A percentile compares a stretch with the other conserved stretches of the same genome.
Evolutionary conservation across 305 asterid genomes (phyloP).

Genomic region (Rubia balearica): DNA sequence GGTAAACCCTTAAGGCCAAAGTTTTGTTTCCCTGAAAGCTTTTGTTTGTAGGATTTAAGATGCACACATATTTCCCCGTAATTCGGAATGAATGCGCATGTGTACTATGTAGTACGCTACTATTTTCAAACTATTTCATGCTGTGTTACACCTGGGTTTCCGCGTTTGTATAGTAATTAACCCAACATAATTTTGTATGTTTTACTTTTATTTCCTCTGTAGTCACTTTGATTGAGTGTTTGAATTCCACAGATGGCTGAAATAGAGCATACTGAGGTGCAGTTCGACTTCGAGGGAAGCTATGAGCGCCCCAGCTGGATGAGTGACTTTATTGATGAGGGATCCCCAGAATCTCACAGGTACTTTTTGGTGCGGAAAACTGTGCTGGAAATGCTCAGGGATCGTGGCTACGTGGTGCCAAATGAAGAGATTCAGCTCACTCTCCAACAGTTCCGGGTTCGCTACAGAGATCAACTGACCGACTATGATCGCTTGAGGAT

Average conservation of each 20-base stretch:
- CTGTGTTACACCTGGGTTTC: neutral
- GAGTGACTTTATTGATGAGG: slow-evolving; percentile 41
- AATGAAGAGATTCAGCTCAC: slow-evolving; percentile 49
- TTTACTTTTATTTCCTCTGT: neutral
- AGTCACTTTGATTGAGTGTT: neutral
- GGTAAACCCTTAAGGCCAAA: no score
- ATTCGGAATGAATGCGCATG: neutral
- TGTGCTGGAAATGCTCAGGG: slow-evolving; percentile 80
- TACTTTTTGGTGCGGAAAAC: slow-evolving; percentile 78
- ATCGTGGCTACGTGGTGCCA: slow-evolving; percentile 84
- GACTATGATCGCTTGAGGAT: slow-evolving; percentile 40
- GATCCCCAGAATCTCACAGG: slow-evolving; percentile 64
- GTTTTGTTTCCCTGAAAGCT: neutral
- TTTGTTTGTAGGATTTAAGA: neutral
- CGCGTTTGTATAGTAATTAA: neutral
- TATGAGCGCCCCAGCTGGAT: slow-evolving; percentile 37
- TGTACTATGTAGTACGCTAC: neutral
- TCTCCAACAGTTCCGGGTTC: slow-evolving; percentile 53
- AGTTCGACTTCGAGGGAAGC: slow-evolving; percentile 20
- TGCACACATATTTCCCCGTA: neutral
- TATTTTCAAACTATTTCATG: neutral
- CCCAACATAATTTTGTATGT: neutral
- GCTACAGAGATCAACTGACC: slow-evolving; percentile 40
- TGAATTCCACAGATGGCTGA: neutral
- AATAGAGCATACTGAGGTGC: slow-evolving; percentile 5